A percentile compares a stretch with the other conserved stretches of the same genome.
These are phyloP conservation scores for Phyllosticta citribraziliensis DNA, from an alignment of 2,329 filamentous ascomycete species.

Conservation along the genomic window DNA sequence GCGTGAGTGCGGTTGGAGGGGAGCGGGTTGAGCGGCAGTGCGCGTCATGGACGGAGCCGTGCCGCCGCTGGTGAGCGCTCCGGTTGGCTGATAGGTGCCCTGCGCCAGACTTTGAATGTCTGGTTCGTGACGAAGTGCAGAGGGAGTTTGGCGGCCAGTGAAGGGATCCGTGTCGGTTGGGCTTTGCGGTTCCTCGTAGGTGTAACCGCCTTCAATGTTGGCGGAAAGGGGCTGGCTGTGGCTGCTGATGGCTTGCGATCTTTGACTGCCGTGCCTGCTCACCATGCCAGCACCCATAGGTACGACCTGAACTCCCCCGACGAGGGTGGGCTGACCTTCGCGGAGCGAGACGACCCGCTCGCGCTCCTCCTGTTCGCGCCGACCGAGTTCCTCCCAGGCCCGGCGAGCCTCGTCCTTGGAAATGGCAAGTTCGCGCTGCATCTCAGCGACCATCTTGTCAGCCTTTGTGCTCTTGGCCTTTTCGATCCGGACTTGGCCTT, in stretches of 20 bases:
- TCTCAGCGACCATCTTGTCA: conserved; percentile 74
- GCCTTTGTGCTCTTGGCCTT: conserved; percentile 59
- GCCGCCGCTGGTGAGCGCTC: conserved; percentile 18
- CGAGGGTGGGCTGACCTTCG: conserved; percentile 75
- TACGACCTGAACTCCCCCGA: conserved; percentile 90
- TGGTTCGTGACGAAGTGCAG: conserved; percentile 19
- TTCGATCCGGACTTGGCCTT: conserved; percentile 54
- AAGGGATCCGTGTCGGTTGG: conserved; percentile 55
- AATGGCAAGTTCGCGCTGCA: conserved; percentile 86
- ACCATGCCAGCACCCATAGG: conserved; percentile 71
- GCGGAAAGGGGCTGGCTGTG: conserved; percentile 10
- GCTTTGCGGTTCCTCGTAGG: conserved; percentile 41
- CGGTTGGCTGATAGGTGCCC: conserved; percentile 15
- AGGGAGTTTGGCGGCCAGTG: conserved; percentile 33
- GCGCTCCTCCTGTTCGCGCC: conserved; percentile 85
- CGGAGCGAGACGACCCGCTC: conserved; percentile 78
- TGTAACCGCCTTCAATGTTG: conserved; percentile 32
- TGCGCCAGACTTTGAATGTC: conserved; percentile 23
- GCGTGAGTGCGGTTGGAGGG: conserved; percentile 10
- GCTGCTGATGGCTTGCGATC: conserved; percentile 18
- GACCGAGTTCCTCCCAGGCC: conserved; percentile 93
- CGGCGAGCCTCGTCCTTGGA: conserved; percentile 92
- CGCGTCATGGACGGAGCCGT: not conserved
- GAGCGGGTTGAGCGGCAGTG: conserved; percentile 1
- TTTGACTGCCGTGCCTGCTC: conserved; percentile 40